These are phyloP conservation scores for Liquidambar formosana DNA, from an alignment of 164 flowering plant species.

Conservation along the genomic window DNA sequence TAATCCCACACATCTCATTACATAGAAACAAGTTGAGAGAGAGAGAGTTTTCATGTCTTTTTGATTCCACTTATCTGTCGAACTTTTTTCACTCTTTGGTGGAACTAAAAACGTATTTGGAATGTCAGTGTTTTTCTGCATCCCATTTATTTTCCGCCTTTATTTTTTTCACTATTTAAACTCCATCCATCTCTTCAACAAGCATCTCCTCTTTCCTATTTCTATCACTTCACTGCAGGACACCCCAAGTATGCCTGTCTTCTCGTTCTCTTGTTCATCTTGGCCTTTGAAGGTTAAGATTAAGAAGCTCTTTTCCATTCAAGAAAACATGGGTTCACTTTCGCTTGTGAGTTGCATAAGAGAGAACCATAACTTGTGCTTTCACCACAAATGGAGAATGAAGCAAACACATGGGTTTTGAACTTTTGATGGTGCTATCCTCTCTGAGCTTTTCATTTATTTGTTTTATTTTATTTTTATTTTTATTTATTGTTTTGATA, in stretches of 20 bases:
- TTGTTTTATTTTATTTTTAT: slow-evolving; percentile 4
- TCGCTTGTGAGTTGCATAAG: too few relatives aligned
- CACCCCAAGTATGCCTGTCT: not conserved
- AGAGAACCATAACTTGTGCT: not conserved
- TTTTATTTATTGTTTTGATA: slow-evolving; percentile 1
- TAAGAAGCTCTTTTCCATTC: not conserved
- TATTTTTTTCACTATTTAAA: slow-evolving; percentile 13
- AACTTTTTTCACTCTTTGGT: too few relatives aligned
- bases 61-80: too few relatives aligned
- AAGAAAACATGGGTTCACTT: not conserved
- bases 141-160: slow-evolving; percentile 23
- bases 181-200: slow-evolving; percentile 11
- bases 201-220: slow-evolving; percentile 2
- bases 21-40: too few relatives aligned
- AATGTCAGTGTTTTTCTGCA: not conserved
- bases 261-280: slow-evolving; percentile 5
- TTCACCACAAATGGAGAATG: slow-evolving; percentile 5
- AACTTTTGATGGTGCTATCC: slow-evolving; percentile 26
- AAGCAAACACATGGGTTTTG: not conserved
- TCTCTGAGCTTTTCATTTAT: slow-evolving; percentile 23
- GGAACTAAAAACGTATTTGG: too few relatives aligned
- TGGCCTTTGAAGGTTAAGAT: not conserved
- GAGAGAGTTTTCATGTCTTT: too few relatives aligned
- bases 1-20: too few relatives aligned
- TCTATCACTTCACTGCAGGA: slow-evolving; percentile 16